Base-by-base conservation (phyloP, 805 yeast species). In the Candida gorgasii region DNA sequence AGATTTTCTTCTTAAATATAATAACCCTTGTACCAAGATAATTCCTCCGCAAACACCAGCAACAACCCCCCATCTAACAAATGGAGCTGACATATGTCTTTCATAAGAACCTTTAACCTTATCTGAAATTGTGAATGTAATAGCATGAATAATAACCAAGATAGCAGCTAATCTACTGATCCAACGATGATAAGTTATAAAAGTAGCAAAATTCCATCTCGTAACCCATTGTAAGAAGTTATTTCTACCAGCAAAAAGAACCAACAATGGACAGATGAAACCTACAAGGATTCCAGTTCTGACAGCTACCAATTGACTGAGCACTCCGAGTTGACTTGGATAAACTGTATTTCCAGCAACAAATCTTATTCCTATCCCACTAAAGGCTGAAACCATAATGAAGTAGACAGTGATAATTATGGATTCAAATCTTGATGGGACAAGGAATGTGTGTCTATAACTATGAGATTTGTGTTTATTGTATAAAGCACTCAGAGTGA, bases 231-330 rank as follows among this genome's bases (percentile, higher is more conserved):
- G 73, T 50, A 85, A 65, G 17, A 86, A 78, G 52, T 84, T 86
- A 59, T 86, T 86, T 51, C 93, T 67, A 15, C 84, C 83, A 4
- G 88, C 89, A 60, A 86, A 82, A 39, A 84, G 58, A 44, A 78
- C 75, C 11, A 80, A 58, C 7, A 78, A 61, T 1, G 92, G 90
- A 43, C 80, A 67, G 26, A 79, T 43, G 38, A 76, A 77, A 18
- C 77, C 62, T 2, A 76, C 62, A 55, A 78, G 61, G 14, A 79
- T 47, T 34, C 79, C 85, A 3, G 78, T 61, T 58, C 87, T 68
- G 51, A 76, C 77, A 26, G 75, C 79, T 8, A 80, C 58, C 42
- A 59, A 54, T 50, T 73, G 59, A n/a, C 63, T 59, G 16, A 63
- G 55, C 15, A 48, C 16, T 20, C 48, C 54, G 1, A 58, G 26